These are phyloP conservation scores for Fusarium sp. DNA, from an alignment of 2,329 filamentous ascomycete genomes.

Conservation along the genomic window DNA sequence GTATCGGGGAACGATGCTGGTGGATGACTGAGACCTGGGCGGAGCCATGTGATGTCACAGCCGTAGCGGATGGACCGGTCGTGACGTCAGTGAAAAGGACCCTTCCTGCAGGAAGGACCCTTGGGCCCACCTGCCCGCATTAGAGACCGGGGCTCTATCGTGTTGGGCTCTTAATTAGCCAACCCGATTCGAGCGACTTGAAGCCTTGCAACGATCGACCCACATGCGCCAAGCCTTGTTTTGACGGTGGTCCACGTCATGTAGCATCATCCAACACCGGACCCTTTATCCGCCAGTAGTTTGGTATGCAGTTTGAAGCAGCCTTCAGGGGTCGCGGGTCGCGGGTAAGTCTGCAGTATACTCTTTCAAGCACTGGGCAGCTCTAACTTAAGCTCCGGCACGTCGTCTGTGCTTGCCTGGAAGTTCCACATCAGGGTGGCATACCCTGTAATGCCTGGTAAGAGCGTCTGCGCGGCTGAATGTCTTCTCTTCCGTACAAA, in stretches of 20 bases:
- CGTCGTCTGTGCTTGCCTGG: conserved; percentile 36
- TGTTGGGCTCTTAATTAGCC: conserved; percentile 14
- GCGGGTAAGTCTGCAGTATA: background rate
- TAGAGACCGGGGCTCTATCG: conserved; percentile 17
- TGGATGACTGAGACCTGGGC: conserved; percentile 18
- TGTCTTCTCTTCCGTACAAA: conserved; percentile 96
- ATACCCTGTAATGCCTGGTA: conserved; percentile 92
- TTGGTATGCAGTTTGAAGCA: background rate
- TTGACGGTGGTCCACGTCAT: conserved; percentile 44
- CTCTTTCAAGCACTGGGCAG: background rate
- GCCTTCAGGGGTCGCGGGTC: background rate
- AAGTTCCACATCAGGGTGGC: conserved; percentile 70
- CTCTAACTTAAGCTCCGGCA: conserved; percentile 22
- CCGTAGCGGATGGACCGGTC: background rate
- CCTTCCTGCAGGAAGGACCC: conserved; percentile 48
- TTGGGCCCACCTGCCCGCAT: conserved; percentile 41
- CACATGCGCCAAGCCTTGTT: conserved; percentile 38
- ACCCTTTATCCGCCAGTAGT: conserved; percentile 4
- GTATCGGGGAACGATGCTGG: conserved; percentile 6
- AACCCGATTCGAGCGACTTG: conserved; percentile 29
- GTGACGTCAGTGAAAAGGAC: conserved; percentile 44
- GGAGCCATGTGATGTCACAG: conserved; percentile 32
- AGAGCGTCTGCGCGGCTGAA: conserved; percentile 96
- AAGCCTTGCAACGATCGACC: conserved; percentile 30
- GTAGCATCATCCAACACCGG: conserved; percentile 40